phyloP scores from a whole-genome alignment of 2,329 filamentous ascomycete genomes.

The Arthrinium phaeospermum region DNA sequence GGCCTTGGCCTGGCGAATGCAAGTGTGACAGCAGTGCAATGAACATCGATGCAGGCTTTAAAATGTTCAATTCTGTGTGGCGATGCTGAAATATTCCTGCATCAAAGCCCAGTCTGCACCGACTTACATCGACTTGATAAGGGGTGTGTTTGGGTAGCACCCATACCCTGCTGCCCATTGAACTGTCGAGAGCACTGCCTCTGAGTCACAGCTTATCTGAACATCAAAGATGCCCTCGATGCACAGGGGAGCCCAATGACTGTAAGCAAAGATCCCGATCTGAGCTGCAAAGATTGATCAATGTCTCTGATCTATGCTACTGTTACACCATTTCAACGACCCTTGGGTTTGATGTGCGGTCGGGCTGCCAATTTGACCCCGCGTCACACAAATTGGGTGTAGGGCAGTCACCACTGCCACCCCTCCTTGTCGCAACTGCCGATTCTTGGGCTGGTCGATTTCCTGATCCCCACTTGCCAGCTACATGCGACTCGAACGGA shows the following conservation, averaged over 20 bases:
- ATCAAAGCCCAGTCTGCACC: not conserved
- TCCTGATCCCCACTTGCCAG: not conserved
- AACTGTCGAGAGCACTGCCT: not conserved
- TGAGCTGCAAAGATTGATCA: not conserved
- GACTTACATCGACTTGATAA: not conserved
- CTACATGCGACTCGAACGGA: not conserved
- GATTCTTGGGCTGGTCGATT: not conserved
- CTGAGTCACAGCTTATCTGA: not conserved
- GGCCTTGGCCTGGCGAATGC: constrained; percentile 7
- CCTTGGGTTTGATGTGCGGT: not conserved
- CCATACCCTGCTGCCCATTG: not conserved
- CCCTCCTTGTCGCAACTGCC: not conserved
- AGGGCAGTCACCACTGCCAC: not conserved
- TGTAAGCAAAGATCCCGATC: not conserved
- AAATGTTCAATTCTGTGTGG: not conserved
- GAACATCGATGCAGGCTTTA: not conserved
- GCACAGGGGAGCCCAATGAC: not conserved
- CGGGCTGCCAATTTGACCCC: not conserved
- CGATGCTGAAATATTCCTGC: not conserved
- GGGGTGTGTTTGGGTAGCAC: not conserved
- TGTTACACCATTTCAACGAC: not conserved
- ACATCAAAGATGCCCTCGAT: not conserved
- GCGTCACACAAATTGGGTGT: not conserved
- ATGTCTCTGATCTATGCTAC: constrained; percentile 10
- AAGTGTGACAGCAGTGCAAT: constrained; percentile 9